Evolutionary conservation across 352 stramenopile genomes (phyloP), one percentile per base, ranked within the genome.

Genomic region (Phytophthora ohioensis): DNA sequence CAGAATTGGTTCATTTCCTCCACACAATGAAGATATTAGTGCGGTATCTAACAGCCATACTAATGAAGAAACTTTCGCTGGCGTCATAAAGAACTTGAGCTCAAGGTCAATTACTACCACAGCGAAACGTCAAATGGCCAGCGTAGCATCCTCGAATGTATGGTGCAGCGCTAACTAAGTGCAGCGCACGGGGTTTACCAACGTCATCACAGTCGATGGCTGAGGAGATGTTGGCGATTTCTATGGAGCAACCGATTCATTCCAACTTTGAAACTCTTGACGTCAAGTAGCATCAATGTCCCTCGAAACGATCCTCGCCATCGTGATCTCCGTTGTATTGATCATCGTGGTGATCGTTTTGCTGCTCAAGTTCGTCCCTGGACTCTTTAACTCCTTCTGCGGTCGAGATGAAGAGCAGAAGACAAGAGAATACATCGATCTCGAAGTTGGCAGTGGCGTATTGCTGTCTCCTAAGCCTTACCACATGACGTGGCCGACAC

Each of bases 301-400:
- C 12, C 2, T 71, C 30, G 64, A 46, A 51, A 54, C 49, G 13
- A 4, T 57, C 13, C 67, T 79, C 51, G 53, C 42, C 43, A 42
- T 76, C 43, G 38, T 58, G 12, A 35, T 75, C 38, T 61, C 71
- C 0, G 35, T 91, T 34, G 73, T 73, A 0, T 75, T 80, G 45
- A 73, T 47, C 8, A 42, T 79, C 55, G 67, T 84, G 48, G 36
- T 81, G 42, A 51, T 75, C 54, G 71, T 67, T 13, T 39, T 88
- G 30, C 71, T 71, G 32, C 52, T 86, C 60, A 84, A 80, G 64
- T 81, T 83, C 73, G 35, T 80, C 1, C 48, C 59, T 3, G 61
- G 53, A 51, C 42, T 69, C 6, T 31, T 57, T n/a, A 15, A 38
- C 7, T n/a, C 34, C 11, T 47, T 71, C 17, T 51, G 69, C 7